phyloP scores from a whole-genome alignment of 202 grass and related monocot genomes.

The Carex arenaria region DNA sequence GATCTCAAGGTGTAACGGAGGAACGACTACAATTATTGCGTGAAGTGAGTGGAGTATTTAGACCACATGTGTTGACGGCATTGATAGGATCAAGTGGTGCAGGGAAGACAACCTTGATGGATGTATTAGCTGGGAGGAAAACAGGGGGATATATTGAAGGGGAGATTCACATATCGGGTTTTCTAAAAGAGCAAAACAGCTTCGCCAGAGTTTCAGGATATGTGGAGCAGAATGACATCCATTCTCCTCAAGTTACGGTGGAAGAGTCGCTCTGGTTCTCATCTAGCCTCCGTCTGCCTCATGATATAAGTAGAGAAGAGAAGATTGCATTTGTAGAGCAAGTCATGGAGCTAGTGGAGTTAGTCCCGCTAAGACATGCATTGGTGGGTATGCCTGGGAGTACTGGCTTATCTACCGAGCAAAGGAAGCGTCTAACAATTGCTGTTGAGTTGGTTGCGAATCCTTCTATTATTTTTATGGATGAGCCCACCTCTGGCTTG shows the following conservation, averaged over 20 bases:
- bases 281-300: constrained; percentile 53
- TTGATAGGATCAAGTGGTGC: constrained; percentile 75
- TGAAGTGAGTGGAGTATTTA: constrained; percentile 69
- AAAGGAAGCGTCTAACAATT: constrained; percentile 81
- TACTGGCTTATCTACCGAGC: constrained; percentile 70
- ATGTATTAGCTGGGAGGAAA: constrained; percentile 80
- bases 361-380: constrained; percentile 51
- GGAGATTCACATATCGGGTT: constrained; percentile 59
- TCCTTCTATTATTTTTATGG: constrained; percentile 89
- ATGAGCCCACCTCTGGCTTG: constrained; percentile 75
- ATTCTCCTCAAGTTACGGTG: constrained; percentile 80
- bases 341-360: constrained; percentile 70
- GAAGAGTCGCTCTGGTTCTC: constrained; percentile 81
- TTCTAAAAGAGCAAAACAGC: constrained; percentile 59
- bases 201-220: constrained; percentile 82
- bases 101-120: constrained; percentile 56
- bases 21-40: constrained; percentile 52
- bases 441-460: constrained; percentile 85
- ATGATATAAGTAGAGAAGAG: constrained; percentile 35
- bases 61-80: constrained; percentile 67
- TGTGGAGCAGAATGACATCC: constrained; percentile 84
- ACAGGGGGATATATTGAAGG: constrained; percentile 73
- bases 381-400: constrained; percentile 58
- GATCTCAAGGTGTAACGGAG: constrained; percentile 35
- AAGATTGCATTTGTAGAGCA: constrained; percentile 65